Evolutionary conservation across 306 rosid species (phyloP), one percentile per base, ranked within the genome.

Genomic region (Quillaja saponaria): DNA sequence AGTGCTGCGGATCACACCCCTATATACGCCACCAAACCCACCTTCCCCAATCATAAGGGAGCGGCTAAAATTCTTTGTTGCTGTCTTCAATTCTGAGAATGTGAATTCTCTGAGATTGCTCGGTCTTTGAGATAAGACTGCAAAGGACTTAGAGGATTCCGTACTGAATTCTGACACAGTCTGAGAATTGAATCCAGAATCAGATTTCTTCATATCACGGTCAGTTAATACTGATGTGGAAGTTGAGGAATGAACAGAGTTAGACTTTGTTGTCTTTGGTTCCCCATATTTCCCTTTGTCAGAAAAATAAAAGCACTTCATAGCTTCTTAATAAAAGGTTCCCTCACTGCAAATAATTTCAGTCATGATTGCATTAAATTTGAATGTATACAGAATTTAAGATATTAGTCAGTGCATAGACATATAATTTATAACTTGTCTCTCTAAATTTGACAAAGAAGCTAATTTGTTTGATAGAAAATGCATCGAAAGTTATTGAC

Each of bases 41-140:
- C 88, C 85, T 56, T 82, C 88, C 42, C 88, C 88, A 28, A 82
- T 37, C 88, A 82, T 79, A 66, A 79, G 78, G 10, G 85, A 66
- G 49, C 76, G 82, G 61, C 75, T 76, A 49, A 82, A 82, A 55
- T 76, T 82, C 71, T 82, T 82, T 1, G 88, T 82, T 63, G 88
- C 88, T 0, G 71, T 18, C 68, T 82, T 82, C 72, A 82, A 67
- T 58, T 82, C 88, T 3, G 78, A 44, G 78, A 78, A 82, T 17
- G 84, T 67, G 74, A 76, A 82, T 54, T 82, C 88, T 50, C 68
- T 69, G 57, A 82, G 85, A 59, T 79, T 82, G 37, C 71, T 69
- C 7, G 73, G 73, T 58, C 80, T 70, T 37, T 82, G 85, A 19
- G 88, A 82, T 76, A 82, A 45, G 40, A 61, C 60, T 39, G 82